Evolutionary conservation across 208 protist genomes (phyloP).

Genomic region (Wallacemonas rigidus): DNA sequence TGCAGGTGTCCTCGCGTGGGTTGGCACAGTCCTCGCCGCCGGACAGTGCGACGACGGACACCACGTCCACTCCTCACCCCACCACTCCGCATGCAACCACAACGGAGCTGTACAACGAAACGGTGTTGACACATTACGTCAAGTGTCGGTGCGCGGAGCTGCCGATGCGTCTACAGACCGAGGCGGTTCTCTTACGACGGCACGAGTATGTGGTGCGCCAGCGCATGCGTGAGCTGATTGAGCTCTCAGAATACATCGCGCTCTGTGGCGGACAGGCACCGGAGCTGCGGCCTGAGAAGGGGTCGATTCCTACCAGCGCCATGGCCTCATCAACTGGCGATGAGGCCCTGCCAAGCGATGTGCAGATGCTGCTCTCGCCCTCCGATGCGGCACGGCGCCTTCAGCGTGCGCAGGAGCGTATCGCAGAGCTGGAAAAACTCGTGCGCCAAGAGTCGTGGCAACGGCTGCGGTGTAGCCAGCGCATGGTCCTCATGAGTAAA

Average conservation of each 20-base stretch:
- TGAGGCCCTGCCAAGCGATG: conserved; percentile 22
- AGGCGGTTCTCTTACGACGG: conserved; percentile 52
- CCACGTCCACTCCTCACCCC: too few species aligned
- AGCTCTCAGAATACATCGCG: conserved; percentile 59
- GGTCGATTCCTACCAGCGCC: not conserved
- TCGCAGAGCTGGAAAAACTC: conserved; percentile 40
- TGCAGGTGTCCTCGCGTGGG: not conserved
- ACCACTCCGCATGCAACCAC: not conserved
- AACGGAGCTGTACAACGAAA: not conserved
- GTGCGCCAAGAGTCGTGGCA: conserved; percentile 26
- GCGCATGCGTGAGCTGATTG: conserved; percentile 65
- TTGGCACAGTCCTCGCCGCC: not conserved
- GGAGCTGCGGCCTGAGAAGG: conserved; percentile 3
- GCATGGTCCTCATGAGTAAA: conserved; percentile 52
- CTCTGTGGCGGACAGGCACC: conserved; percentile 17
- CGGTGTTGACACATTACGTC: conserved; percentile 33
- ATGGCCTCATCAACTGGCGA: not conserved
- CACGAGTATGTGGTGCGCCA: conserved; percentile 68
- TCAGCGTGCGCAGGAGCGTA: conserved; percentile 29
- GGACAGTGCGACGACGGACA: not conserved
- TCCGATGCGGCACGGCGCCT: conserved; percentile 28
- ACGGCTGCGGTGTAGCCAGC: conserved; percentile 40
- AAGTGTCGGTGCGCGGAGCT: conserved; percentile 57
- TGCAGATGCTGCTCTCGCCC: conserved; percentile 20
- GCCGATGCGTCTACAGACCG: conserved; percentile 75